Base-by-base conservation (phyloP, 2,329 filamentous ascomycete genomes). In the Phaeomoniella chlamydospora region DNA sequence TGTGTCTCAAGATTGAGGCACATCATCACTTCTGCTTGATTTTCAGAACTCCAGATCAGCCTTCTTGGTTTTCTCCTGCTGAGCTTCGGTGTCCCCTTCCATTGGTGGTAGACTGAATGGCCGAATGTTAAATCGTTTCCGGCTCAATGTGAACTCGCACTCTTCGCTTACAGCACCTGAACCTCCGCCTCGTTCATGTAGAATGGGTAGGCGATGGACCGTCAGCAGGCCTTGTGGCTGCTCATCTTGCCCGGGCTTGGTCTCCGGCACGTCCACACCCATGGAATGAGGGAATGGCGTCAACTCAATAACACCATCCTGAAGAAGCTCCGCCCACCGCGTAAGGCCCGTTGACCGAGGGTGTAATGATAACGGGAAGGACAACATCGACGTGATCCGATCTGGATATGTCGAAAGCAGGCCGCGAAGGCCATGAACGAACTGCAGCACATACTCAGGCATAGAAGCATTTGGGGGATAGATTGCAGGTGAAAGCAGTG, bases 91-190 rank as follows among this genome's bases (percentile, higher is more conserved):
- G 44, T 86, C 84, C 2, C 80, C 84, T 37, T 86, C 82, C 29
- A 88, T 65, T 0, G 90, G 90, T 16, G 90, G 90, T 31, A 98
- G 64, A 53, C 81, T 90, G 57, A 86, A 94, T 0, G 86, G 85
- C 48, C 79, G 82, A 43, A 98, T 85, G 29, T 84, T 72, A 45
- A 98, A 75, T 35, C 84, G 87, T 47, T 72, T 77, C 48, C 84
- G 70, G 54, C 85, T 94, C 35, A 98, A 61, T 41, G 77, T 87
- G 55, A 98, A 98, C 3, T 86, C 86, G 57, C 94, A 71, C 57
- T 94, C 86, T 50, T 93, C 83, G 15, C 82, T 77, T 37, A 79
- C 69, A 42, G 75, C 76, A 39, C 72, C 72, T 29, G 72, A 69
- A 6, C 75, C 78, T 11, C 84, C 85, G 2, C 90, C 88, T 45